Percentiles rank a stretch among this genome's conserved stretches.
Conservation (phyloP, 73 alveolate genomes). For the Uronychia binucleata region DNA sequence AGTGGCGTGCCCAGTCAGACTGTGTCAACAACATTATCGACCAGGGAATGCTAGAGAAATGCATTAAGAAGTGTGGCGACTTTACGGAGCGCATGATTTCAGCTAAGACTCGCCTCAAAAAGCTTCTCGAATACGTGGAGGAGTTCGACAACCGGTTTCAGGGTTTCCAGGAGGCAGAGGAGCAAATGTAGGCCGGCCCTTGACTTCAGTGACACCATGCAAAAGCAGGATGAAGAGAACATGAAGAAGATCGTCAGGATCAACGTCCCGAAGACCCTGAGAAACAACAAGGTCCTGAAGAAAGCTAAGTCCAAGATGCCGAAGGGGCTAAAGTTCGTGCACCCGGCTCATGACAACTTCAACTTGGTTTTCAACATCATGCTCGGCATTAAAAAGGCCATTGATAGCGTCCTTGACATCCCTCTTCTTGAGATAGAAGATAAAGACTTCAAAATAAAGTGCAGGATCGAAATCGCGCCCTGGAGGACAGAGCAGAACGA, state of each 20-base stretch:
- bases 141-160: neutral
- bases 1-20: too few relatives aligned
- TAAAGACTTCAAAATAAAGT: constrained; percentile 69
- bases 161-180: neutral
- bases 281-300: neutral
- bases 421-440: constrained; percentile 59
- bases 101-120: neutral
- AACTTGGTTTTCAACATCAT: constrained; percentile 86
- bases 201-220: neutral
- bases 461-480: constrained; percentile 75
- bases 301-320: neutral
- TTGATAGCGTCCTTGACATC: constrained; percentile 68
- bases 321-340: constrained; percentile 36
- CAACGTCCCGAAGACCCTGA: neutral
- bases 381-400: constrained; percentile 92
- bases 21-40: too few relatives aligned
- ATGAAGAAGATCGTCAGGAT: neutral
- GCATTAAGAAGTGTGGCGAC: neutral
- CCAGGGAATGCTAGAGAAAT: neutral
- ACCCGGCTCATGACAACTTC: constrained; percentile 91
- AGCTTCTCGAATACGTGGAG: neutral
- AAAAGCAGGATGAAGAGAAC: neutral
- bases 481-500: constrained; percentile 63
- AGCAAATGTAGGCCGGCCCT: neutral
- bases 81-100: neutral